Evolutionary conservation across 78 protist genomes (phyloP), one percentile per base, ranked within the genome.

Genomic region (Tieghemostelium lacteum): DNA sequence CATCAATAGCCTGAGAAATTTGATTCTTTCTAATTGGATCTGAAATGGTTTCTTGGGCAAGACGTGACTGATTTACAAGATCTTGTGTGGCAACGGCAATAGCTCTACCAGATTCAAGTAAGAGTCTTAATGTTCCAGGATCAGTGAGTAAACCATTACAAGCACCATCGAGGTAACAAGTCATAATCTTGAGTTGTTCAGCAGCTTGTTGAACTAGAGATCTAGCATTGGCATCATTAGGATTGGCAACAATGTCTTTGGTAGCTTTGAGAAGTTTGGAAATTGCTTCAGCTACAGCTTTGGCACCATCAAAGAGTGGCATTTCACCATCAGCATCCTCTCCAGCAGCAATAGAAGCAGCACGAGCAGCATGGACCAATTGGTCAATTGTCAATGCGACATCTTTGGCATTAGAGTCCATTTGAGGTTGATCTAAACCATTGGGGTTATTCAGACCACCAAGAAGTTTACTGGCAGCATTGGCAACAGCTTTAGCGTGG

Each of bases 321-420:
- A 86, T 74, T 33, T 86, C 93, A 24, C 86, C 93, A 61, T 88
- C 93, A 3, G 78, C 77, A 31, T 88, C 93, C 55, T 88, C 93
- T 37, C 86, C 93, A 20, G 77, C 24, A 22, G 93, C 87, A 66
- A 70, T 91, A 45, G 94, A 75, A 17, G 88, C 85, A 26, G 86
- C 89, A 58, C 92, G 60, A 17, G 94, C 94, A 37, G 94, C 94
- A 60, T 91, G 87, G 19, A 91, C 88, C 39, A 91, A 74, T 74
- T 91, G 92, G 36, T 80, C 94, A 52, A 76, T 80, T 0, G 88
- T 85, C 6, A 70, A 37, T 1, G 88, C 86, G 1, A 91, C 88
- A 39, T 80, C 94, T 40, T 72, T 49, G 7, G 94, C 70, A 42
- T 86, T 74, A 8, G 71, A 62, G 28, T 83, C 94, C 87, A 88